Base-by-base conservation (phyloP, 148 eudicot genomes). In the Talinum fruticosum region DNA sequence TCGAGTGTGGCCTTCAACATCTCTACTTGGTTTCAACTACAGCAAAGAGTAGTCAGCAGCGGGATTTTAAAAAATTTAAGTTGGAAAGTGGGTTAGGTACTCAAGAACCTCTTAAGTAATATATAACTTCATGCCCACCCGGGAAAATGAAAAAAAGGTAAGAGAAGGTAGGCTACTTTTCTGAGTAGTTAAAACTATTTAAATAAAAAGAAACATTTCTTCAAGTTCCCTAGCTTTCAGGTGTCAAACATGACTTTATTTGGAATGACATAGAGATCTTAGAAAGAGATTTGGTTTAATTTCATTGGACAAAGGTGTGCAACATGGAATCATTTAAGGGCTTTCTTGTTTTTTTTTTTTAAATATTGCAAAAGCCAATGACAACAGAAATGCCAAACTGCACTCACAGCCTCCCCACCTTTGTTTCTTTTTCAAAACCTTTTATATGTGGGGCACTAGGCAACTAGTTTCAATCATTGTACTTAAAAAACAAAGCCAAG, bases 211-310 rank as follows among this genome's bases (percentile, higher is more conserved):
- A 21, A 23, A 29, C 65, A 32, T n/a, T 24, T 73, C 69, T 45
- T 41, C 53, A 74, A 47, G 36, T 61, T 69, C 45, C 64, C 65
- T 36, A 75, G 36, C 51, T 78, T 82, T 82, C 73, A 79, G 79
- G 65, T 82, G 85, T 82, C 82, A 83, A 79, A 69, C 33, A 80
- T 34, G 4, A 54, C 80, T 82, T 76, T 71, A 77, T 74, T 70
- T 66, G 73, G 81, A 79, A 74, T 79, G 86, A 83, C 84, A 83
- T 1, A 66, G 77, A 80, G 83, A 87, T 87, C 87, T 85, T 47
- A 61, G 73, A 83, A 85, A 81, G 89, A 81, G 89, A 87, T 87
- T 79, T 83, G 83, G 77, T 79, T 70, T 67, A 81, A 37, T 79
- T 78, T 80, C 80, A 87, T 87, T 80, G 79, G 87, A 82, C 86